Evolutionary conservation across 2,329 filamentous ascomycete genomes (phyloP), one percentile per base, ranked within the genome.

Genomic region (Colletotrichum sojae): DNA sequence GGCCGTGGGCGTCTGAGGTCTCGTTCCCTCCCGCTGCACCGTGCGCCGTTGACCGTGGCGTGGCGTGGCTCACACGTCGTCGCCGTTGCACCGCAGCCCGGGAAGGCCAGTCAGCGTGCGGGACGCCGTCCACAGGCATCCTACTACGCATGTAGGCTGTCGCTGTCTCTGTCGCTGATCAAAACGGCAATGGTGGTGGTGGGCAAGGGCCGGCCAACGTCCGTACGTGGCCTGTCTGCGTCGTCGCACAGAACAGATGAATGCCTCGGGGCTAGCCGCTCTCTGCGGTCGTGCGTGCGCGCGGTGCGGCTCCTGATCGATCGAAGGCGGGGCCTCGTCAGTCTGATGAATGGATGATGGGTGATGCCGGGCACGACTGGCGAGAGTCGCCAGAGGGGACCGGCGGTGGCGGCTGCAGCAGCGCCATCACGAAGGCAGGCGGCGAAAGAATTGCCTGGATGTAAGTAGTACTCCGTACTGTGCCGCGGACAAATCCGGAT

Each of bases 401-500:
- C 61, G 61, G 65, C 36, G 66, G 67, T 67, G 67, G 67, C 67
- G 67, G 67, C 63, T 67, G 67, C 67, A 69, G 67, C 62, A 69
- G 67, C 62, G 67, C 56, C 27, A 10, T 31, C 27, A 31, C 27
- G 27, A 22, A 66, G 40, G 54, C 54, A 54, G 54, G 66, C 65
- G 61, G 61, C 61, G 52, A 57, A 53, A 48, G 53, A 49, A 25
- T 25, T 25, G 22, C 22, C 22, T 25, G 22, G 22, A 25, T 25
- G 22, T 25, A 25, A 40, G 22, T 22, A 25, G 48, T 46, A 39
- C n/a, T 54, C 12, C 10, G 31, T 18, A 48, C 36, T 56, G 27
- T 25, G 31, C 45, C 45, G 39, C 18, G 45, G 60, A 43, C 13
- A 5, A 43, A 16, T 43, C 12, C 40, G 40, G 40, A 43, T 43